A percentile compares a stretch with the other conserved stretches of the same genome.
phyloP scores from a whole-genome alignment of 2,329 filamentous ascomycete species.

The Diaporthe humulicola region DNA sequence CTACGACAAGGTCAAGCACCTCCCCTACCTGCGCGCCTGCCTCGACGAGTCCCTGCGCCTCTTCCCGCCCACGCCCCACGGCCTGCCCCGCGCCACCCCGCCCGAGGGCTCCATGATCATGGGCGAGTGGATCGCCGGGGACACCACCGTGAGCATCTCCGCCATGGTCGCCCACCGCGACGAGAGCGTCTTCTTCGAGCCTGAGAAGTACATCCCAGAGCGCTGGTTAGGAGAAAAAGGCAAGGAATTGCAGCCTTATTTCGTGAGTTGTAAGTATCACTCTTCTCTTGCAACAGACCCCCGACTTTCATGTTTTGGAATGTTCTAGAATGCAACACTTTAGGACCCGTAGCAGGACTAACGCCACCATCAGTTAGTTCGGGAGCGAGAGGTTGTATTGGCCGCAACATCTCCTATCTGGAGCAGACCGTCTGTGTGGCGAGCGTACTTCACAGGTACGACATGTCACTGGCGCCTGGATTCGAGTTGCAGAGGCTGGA shows the following conservation, averaged over 20 bases:
- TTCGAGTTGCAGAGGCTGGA: constrained; percentile 21
- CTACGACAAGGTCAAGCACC: constrained; percentile 50
- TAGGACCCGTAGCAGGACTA: neutral
- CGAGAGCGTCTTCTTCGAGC: constrained; percentile 54
- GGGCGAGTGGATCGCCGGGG: constrained; percentile 55
- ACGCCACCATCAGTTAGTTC: too few species aligned
- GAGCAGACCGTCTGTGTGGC: constrained; percentile 61
- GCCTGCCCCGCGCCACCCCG: constrained; percentile 59
- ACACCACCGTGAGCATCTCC: constrained; percentile 56
- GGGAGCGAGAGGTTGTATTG: constrained; percentile 46
- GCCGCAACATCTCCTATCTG: constrained; percentile 54
- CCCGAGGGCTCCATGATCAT: constrained; percentile 53
- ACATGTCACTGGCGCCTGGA: constrained; percentile 46
- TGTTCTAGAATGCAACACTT: too few species aligned
- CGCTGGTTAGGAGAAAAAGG: constrained; percentile 50
- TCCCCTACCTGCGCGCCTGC: constrained; percentile 57
- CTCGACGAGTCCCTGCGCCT: constrained; percentile 61
- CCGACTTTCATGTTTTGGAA: too few species aligned
- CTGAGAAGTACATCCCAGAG: constrained; percentile 51
- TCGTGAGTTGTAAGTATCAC: too few species aligned
- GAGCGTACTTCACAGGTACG: constrained; percentile 57
- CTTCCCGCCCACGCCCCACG: constrained; percentile 55
- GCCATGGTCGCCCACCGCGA: constrained; percentile 62
- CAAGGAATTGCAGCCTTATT: constrained; percentile 29
- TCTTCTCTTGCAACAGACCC: too few species aligned